These are phyloP conservation scores for Suhomyces choctaworum DNA, from an alignment of 1,139 yeast genomes.

Conservation along the genomic window DNA sequence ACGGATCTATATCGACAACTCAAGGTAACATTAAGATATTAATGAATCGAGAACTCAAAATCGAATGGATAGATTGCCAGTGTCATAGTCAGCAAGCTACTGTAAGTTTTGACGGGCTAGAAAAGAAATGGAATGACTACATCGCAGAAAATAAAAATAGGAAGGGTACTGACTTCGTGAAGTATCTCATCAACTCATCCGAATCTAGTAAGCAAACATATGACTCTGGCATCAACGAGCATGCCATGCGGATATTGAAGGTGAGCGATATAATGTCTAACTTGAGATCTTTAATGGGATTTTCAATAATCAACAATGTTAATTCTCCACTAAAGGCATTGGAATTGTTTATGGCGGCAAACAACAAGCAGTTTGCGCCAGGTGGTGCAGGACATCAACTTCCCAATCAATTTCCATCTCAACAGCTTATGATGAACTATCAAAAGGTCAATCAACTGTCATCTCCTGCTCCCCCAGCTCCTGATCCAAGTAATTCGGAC, in stretches of 20 bases:
- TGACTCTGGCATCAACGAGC: constrained; percentile 62
- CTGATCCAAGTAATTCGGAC: constrained; percentile 12
- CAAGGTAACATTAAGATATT: constrained; percentile 60
- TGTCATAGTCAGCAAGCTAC: constrained; percentile 35
- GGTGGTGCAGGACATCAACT: constrained; percentile 9
- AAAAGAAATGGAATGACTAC: constrained; percentile 24
- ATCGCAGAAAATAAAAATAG: constrained; percentile 8
- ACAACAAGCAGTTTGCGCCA: constrained; percentile 9
- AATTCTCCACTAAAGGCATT: constrained; percentile 61
- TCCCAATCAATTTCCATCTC: constrained; percentile 11
- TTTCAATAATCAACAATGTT: constrained; percentile 44
- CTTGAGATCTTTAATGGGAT: constrained; percentile 63
- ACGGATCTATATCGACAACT: constrained; percentile 68
- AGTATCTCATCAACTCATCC: constrained; percentile 24
- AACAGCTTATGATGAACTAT: constrained; percentile 2
- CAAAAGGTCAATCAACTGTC: constrained; percentile 8
- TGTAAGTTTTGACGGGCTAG: constrained; percentile 27
- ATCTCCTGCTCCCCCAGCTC: constrained; percentile 14
- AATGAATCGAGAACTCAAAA: constrained; percentile 59
- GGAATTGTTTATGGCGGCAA: constrained; percentile 43
- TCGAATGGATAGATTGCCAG: constrained; percentile 72
- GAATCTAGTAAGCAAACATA: constrained; percentile 27
- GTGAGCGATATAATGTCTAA: constrained; percentile 76
- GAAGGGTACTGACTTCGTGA: constrained; percentile 23
- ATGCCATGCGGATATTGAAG: constrained; percentile 68